A percentile compares a stretch with the other conserved stretches of the same genome.
phyloP scores from a whole-genome alignment of 371 early-diverging fungal genomes.

The Capillidium rhysosporum region DNA sequence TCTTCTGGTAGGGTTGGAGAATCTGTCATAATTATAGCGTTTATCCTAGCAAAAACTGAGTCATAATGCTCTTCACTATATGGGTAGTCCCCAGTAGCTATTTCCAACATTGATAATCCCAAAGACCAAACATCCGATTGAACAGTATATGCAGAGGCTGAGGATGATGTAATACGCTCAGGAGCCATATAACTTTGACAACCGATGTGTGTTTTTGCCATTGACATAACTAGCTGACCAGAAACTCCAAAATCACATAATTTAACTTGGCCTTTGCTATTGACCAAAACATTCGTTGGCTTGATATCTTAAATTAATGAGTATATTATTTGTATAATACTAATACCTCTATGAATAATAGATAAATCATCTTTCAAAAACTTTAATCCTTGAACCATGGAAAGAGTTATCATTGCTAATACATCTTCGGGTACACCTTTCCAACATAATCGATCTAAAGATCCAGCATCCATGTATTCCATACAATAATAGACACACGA shows the following conservation, averaged over 20 bases:
- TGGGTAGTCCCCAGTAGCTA: conserved; percentile 71
- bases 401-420: conserved; percentile 43
- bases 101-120: conserved; percentile 82
- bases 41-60: conserved; percentile 66
- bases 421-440: conserved; percentile 67
- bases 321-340: background rate
- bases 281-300: conserved; percentile 84
- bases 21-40: conserved; percentile 63
- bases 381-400: conserved; percentile 62
- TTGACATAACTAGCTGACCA: conserved; percentile 69
- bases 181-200: conserved; percentile 92
- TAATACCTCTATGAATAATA: conserved; percentile 67
- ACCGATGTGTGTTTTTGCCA: conserved; percentile 86
- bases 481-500: conserved; percentile 88
- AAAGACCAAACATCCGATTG: conserved; percentile 79
- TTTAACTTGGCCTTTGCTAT: conserved; percentile 70
- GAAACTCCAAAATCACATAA: conserved; percentile 83
- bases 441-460: conserved; percentile 66
- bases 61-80: conserved; percentile 39
- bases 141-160: conserved; percentile 40
- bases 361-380: conserved; percentile 74
- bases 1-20: conserved; percentile 49
- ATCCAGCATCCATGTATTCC: conserved; percentile 91
- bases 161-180: conserved; percentile 43
- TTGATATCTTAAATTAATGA: conserved; percentile 49